Evolutionary conservation across 169 alveolate species (phyloP).

Genomic region (Babesia sp.): DNA sequence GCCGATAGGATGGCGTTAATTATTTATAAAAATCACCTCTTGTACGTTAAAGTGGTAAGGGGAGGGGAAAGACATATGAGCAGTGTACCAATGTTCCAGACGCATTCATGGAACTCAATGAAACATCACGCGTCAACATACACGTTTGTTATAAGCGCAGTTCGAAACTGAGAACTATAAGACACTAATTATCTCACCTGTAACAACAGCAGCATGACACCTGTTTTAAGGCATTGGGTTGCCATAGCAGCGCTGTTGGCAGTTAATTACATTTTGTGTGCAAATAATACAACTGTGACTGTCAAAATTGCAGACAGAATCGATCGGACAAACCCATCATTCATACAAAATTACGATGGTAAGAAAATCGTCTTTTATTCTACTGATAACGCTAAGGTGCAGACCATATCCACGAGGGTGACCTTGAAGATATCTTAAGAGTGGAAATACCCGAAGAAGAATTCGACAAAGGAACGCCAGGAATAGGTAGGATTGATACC

Average conservation of each 20-base stretch:
- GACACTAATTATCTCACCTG: neutral
- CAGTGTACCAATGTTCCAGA: neutral
- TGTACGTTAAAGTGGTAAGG: too few relatives aligned
- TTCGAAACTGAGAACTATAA: neutral
- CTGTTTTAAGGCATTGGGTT: neutral
- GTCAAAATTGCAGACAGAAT: neutral
- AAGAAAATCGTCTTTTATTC: neutral
- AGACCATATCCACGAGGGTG: conserved; percentile 35
- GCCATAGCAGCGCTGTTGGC: neutral
- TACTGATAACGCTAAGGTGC: neutral
- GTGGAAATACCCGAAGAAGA: conserved; percentile 13
- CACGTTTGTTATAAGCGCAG: too few relatives aligned
- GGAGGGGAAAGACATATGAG: neutral
- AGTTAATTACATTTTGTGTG: neutral
- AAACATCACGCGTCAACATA: too few relatives aligned
- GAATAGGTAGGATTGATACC: conserved; percentile 35
- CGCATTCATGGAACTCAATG: neutral
- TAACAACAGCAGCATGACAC: neutral
- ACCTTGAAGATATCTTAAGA: conserved; percentile 28
- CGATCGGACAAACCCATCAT: neutral
- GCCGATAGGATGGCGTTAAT: neutral
- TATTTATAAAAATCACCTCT: too few relatives aligned
- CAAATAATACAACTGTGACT: neutral
- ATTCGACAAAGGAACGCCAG: conserved; percentile 54
- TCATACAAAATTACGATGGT: neutral